Evolutionary conservation across 1,284 basidiomycete species (phyloP), one percentile per base, ranked within the genome.

Genomic region (Apiotrichum brassicae): DNA sequence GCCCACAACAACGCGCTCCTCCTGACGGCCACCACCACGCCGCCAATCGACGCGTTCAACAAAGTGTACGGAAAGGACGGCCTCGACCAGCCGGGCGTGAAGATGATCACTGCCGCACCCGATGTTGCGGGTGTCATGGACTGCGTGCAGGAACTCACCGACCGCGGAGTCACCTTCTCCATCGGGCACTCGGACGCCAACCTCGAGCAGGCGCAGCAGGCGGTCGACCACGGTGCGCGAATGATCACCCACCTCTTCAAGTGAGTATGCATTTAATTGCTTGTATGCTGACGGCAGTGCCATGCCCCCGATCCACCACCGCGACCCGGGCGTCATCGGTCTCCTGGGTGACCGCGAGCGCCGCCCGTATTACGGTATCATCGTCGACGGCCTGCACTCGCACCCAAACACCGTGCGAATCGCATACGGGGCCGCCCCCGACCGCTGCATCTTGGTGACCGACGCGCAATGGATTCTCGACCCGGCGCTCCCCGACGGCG

Each of bases 201-300:
- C n/a, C 54, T 66, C 24, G 56, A 60, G 30, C 54, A 64, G 41
- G 70, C 68, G 0, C 53, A 60, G 26, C 48, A 62, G 45, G 67
- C 68, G 2, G 58, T 71, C 9, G 48, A 53, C 14, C 58, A 58
- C 28, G 70, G 76, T 74, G 87, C 89, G 5, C 77, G 82, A 7
- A 81, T 91, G 58, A 89, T 93, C 61, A 93, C 90, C 0, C 90
- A 93, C 70, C 76, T 93, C 19, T 92, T 91, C 81, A 94, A 94
- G 38, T 86, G 81, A 46, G 66, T 60, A 35, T 3, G 20, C 3
- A n/a, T n/a, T n/a, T n/a, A n/a, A n/a, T n/a, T n/a, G n/a, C n/a
- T n/a, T n/a, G n/a, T n/a, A n/a, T n/a, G n/a, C n/a, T n/a, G n/a
- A n/a, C n/a, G n/a, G n/a, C 46, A 64, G 63, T 46, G 64, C 65